These are phyloP conservation scores for Protea cynaroides DNA, from an alignment of 164 flowering plant species.

Conservation along the genomic window DNA sequence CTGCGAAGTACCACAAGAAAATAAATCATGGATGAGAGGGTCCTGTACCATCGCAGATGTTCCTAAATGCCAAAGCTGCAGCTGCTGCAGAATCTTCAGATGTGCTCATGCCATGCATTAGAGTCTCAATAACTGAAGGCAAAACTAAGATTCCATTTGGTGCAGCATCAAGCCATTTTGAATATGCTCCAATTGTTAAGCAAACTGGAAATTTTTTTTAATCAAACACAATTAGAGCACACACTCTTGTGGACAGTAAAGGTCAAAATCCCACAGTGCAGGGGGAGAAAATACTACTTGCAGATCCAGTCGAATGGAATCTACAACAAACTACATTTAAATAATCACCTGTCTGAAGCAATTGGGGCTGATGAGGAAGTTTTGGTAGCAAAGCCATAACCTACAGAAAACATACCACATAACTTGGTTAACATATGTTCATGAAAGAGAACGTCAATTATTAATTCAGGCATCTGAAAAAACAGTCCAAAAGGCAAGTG, in stretches of 20 bases:
- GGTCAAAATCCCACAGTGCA: not conserved
- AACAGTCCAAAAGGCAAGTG: not conserved
- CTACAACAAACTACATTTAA: not conserved
- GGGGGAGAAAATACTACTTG: not conserved
- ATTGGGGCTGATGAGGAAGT: constrained; percentile 82
- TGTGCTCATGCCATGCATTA: constrained; percentile 83
- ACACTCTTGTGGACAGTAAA: not conserved
- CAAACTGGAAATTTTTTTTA: constrained; percentile 51
- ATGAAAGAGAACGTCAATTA: no score
- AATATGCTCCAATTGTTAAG: constrained; percentile 93
- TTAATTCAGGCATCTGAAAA: not conserved
- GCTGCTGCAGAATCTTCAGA: constrained; percentile 98
- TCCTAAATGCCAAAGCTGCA: constrained; percentile 91
- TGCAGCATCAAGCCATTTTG: constrained; percentile 94
- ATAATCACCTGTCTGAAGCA: constrained; percentile 90
- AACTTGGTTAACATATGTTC: no score
- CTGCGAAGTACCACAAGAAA: not conserved
- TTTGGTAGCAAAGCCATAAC: constrained; percentile 77
- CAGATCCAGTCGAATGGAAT: constrained; percentile 4
- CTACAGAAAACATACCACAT: constrained; percentile 25
- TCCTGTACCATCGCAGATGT: constrained; percentile 80
- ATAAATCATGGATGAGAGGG: not conserved
- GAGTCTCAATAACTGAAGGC: constrained; percentile 71
- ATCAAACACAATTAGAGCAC: constrained; percentile 2
- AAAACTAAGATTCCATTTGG: constrained; percentile 55